Evolutionary conservation across 2,329 filamentous ascomycete species (phyloP).

Genomic region (Elsinoe perseae): DNA sequence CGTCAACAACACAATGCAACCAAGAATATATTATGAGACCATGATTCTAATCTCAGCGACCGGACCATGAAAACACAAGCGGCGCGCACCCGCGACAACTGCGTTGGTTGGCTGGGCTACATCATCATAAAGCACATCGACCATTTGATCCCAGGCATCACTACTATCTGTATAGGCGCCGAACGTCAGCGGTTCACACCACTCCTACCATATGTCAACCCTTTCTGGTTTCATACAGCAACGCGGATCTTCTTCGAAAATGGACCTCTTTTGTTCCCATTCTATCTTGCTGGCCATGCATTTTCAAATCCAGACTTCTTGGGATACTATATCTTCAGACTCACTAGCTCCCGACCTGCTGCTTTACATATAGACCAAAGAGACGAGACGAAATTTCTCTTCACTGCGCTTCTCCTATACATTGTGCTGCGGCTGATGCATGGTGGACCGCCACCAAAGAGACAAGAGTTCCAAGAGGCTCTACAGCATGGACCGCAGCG

Average conservation of each 20-base stretch:
- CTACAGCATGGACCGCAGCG: not conserved
- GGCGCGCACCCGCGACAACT: not conserved
- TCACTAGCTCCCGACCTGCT: not conserved
- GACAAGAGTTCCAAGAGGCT: not conserved
- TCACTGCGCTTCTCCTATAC: not conserved
- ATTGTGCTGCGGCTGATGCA: not conserved
- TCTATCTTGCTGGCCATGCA: not conserved
- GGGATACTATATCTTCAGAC: not conserved
- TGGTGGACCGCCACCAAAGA: not conserved
- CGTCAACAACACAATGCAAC: not conserved
- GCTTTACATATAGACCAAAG: not conserved
- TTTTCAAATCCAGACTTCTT: not conserved
- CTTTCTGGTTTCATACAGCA: not conserved
- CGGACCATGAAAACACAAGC: not conserved
- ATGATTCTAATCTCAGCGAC: not conserved
- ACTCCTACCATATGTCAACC: conserved; percentile 1
- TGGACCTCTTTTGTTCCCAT: not conserved
- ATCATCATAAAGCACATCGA: not conserved
- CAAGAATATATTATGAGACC: not conserved
- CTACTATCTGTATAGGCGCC: not conserved
- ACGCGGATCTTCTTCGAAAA: not conserved
- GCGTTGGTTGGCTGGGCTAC: not conserved
- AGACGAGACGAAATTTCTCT: not conserved
- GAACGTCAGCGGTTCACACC: not conserved
- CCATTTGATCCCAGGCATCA: no score